Percentiles rank a stretch among this genome's conserved stretches.
Evolutionary conservation across 2,329 filamentous ascomycete genomes (phyloP).

Genomic region (Botrytis aclada): DNA sequence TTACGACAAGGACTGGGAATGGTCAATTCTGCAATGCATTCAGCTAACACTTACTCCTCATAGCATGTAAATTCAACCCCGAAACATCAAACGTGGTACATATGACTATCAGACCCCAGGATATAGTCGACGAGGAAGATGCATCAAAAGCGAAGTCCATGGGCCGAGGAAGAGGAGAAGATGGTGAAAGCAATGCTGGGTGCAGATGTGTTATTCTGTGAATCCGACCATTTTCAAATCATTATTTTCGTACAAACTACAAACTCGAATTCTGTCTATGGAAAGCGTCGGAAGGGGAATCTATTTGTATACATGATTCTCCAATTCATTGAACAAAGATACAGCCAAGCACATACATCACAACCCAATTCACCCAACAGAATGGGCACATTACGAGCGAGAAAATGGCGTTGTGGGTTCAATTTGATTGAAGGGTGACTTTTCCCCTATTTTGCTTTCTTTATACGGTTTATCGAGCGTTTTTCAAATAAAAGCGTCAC

Average conservation of each 20-base stretch:
- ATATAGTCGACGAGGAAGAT: conserved; percentile 71
- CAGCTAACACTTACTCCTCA: neutral
- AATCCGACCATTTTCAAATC: conserved; percentile 18
- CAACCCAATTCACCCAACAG: neutral
- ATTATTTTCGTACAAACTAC: neutral
- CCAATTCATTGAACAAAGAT: neutral
- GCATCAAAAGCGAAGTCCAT: conserved; percentile 35
- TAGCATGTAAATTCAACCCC: conserved; percentile 76
- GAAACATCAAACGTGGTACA: conserved; percentile 83
- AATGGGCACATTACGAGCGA: neutral
- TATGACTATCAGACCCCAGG: conserved; percentile 87
- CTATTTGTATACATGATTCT: neutral
- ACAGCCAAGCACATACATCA: neutral
- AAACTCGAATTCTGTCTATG: neutral
- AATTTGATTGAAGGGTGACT: neutral
- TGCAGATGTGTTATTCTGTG: conserved; percentile 65
- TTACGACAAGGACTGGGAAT: neutral
- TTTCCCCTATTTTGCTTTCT: neutral
- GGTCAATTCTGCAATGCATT: neutral
- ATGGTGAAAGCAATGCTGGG: conserved; percentile 54
- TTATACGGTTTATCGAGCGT: neutral
- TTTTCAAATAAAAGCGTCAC: neutral
- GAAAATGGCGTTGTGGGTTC: neutral
- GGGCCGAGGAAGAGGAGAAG: conserved; percentile 50
- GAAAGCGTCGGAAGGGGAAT: neutral